Base-by-base conservation (phyloP, 108 stramenopile genomes). In the Nitzschia palea region DNA sequence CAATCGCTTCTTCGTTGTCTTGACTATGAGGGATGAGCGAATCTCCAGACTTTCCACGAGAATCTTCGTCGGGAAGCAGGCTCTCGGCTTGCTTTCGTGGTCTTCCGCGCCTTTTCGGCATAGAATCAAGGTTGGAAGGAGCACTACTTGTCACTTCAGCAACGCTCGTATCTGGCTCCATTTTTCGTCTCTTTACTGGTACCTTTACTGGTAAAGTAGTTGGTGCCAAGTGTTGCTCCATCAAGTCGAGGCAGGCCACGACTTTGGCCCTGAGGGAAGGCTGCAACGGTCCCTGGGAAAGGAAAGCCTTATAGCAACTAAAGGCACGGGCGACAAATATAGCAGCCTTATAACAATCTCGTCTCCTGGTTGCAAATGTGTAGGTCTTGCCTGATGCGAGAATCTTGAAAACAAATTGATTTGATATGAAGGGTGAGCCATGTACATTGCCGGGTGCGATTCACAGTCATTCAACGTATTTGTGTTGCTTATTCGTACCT, bases 311-410 rank as follows among this genome's bases (percentile, higher is more conserved):
- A 43, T 57, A 68, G 59, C 69, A 60, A 22, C 48, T 31, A 33
- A 40, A 70, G 32, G 59, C 59, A 1, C 74, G 44, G 25, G 67
- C 74, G 31, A 76, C 67, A 48, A 76, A 76, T 42, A 76, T 62
- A 32, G 57, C 74, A 40, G 67, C 62, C 47, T 76, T 76, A 62
- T 58, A 55, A 34, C 74, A 66, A 31, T 76, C 59, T 20, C 74
- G 52, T 43, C 36, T 62, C 18, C 54, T 76, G 2, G 27, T 30
- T n/a, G 23, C 43, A 33, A 76, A 76, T 20, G 35, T 30, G n/a
- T 60, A 64, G 44, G 62, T 56, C 65, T 67, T 72, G 14, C 28
- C 20, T 9, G 71, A 58, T 31, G 33, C 65, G 20, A 33, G 26
- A 17, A 54, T 12, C 65, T 65, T 0, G 0, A 57, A 20, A 51